Base-by-base conservation (phyloP, 2,329 filamentous ascomycete genomes). In the Fusarium abutilonis region DNA sequence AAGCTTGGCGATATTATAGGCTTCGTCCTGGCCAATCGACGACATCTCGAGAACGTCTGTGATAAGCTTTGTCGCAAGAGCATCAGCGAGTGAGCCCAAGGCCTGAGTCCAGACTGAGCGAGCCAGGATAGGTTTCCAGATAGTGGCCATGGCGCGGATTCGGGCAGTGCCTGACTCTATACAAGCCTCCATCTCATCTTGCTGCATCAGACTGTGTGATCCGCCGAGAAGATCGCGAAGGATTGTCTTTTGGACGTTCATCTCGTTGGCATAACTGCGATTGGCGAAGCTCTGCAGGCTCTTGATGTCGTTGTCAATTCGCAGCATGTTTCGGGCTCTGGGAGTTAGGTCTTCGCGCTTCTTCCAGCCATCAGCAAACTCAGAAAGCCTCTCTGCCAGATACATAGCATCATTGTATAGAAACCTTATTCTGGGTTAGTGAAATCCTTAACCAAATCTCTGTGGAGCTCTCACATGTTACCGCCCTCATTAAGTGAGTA, bases 391-490 rank as follows among this genome's bases (percentile, higher is more conserved):
- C 67, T 89, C 85, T 1, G 86, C 81, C 8, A 90, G 76, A 70
- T 89, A 89, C 64, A 82, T 83, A 34, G 86, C 82, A 68, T 90
- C 88, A 58, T 90, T 90, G 69, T 90, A 90, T 6, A 89, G 77
- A 62, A 82, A 87, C 84, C 85, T 87, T 21, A 6, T 28, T 23
- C 4, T 2, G 14, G 3, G 41, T 70, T 9, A 70, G 64, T 14
- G 4, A 43, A 21, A 39, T 39, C 4, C 3, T 35, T 4, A 4
- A 28, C 19, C 4, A 9, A 1, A 9, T 14, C 13, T 14, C 7
- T 6, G 9, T 10, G 26, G 14, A 21, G 9, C 15, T 60, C 83
- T 72, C 76, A 88, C 87, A 90, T 89, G 66, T 86, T 89, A 21
- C 87, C 87, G 21, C 83, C 84, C 13, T 78, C 76, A 35, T 86